Conservation (phyloP, 116 monocot genomes). For the Dioscorea cayenensis region DNA sequence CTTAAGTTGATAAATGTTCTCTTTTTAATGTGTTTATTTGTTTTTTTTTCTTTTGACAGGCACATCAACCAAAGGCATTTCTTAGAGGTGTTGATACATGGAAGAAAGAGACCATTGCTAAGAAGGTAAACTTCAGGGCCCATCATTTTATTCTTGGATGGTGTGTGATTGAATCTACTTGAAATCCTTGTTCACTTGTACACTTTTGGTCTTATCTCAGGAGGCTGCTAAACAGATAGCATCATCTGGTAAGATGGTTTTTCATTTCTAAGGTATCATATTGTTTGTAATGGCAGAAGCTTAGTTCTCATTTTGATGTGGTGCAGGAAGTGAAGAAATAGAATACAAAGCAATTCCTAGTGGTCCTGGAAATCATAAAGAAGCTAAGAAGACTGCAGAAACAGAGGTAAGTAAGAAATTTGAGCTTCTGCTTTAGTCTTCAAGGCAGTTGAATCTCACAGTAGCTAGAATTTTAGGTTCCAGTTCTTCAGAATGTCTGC, state of each 20-base stretch:
- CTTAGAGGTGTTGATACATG: conserved; percentile 76
- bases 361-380: conserved; percentile 29
- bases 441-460: background rate
- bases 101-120: conserved; percentile 90
- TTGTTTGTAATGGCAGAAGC: background rate
- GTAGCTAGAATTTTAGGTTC: conserved; percentile 24
- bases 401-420: conserved; percentile 25
- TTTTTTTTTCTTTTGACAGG: conserved; percentile 19
- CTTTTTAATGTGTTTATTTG: background rate
- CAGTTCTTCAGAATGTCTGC: conserved; percentile 46
- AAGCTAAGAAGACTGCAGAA: conserved; percentile 12
- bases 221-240: conserved; percentile 40
- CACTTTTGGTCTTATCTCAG: conserved; percentile 26
- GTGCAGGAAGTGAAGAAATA: conserved; percentile 21
- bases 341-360: conserved; percentile 53
- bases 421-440: background rate
- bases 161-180: background rate
- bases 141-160: background rate
- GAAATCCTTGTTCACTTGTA: background rate
- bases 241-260: conserved; percentile 29
- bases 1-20: background rate
- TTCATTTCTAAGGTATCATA: background rate
- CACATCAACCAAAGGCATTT: conserved; percentile 85
- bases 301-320: conserved; percentile 1
- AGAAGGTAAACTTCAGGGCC: conserved; percentile 31